Evolutionary conservation across 1,284 basidiomycete species (phyloP).

Genomic region (Tausonia pullulans): DNA sequence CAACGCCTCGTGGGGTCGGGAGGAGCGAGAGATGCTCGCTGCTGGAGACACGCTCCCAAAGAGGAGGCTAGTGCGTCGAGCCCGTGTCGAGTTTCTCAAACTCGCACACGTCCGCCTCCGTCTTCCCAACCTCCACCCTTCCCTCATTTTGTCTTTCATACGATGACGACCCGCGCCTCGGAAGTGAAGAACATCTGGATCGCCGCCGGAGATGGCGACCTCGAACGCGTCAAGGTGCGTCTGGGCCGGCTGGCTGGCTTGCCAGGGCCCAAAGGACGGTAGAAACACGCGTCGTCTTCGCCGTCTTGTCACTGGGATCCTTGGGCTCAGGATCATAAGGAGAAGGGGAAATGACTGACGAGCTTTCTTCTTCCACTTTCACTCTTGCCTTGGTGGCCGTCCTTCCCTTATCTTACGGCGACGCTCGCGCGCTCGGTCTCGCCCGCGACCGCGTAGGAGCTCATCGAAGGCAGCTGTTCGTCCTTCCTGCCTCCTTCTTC

Average conservation of each 20-base stretch:
- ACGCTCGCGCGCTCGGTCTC: background rate
- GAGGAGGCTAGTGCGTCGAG: too few relatives aligned
- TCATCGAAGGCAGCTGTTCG: conserved; percentile 49
- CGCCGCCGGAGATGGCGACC: conserved; percentile 75
- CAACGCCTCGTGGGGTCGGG: too few relatives aligned
- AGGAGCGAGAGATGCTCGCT: too few relatives aligned
- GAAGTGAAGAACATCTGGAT: conserved; percentile 64
- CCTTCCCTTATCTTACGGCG: background rate
- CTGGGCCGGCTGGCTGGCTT: background rate
- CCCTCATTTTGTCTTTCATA: background rate
- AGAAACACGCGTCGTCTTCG: too few relatives aligned
- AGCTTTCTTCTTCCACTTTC: background rate
- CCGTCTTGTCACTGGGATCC: too few relatives aligned
- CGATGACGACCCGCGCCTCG: conserved; percentile 12
- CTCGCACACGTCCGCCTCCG: too few relatives aligned
- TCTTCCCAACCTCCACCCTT: background rate
- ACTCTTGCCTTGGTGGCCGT: too few relatives aligned
- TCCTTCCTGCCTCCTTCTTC: conserved; percentile 18
- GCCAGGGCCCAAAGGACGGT: too few relatives aligned
- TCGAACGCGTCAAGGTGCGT: conserved; percentile 38
- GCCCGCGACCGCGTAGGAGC: conserved; percentile 35
- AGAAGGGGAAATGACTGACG: too few relatives aligned
- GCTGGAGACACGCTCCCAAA: too few relatives aligned
- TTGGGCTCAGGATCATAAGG: too few relatives aligned
- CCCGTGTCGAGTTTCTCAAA: too few relatives aligned